Evolutionary conservation across 2,329 filamentous ascomycete species (phyloP).

Genomic region (Penicillium frequentans): DNA sequence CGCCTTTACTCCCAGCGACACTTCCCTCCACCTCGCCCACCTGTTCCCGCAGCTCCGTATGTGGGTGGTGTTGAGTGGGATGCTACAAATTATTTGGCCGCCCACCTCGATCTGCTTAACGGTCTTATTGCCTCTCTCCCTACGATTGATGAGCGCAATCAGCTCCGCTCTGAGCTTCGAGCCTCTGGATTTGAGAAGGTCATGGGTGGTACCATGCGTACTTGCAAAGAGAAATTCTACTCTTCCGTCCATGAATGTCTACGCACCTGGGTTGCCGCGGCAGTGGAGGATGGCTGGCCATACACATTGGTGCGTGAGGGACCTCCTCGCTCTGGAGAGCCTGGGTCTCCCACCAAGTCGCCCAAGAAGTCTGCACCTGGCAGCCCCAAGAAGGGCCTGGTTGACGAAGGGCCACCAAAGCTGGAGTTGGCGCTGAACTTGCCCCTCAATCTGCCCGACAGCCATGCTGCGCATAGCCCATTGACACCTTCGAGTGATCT

Average conservation of each 20-base stretch:
- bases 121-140: conserved; percentile 82
- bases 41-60: conserved; percentile 91
- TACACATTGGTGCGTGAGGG: conserved; percentile 70
- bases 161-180: conserved; percentile 72
- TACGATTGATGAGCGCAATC: conserved; percentile 68
- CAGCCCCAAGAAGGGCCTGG: conserved; percentile 46
- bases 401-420: conserved; percentile 57
- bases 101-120: conserved; percentile 89
- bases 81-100: conserved; percentile 92
- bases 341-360: conserved; percentile 46
- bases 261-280: conserved; percentile 86
- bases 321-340: conserved; percentile 39
- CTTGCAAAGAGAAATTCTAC: conserved; percentile 98
- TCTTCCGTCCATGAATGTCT: conserved; percentile 85
- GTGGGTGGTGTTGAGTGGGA: conserved; percentile 99
- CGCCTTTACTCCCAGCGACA: conserved; percentile 54
- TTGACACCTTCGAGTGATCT: conserved; percentile 30
- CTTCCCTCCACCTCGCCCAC: conserved; percentile 83
- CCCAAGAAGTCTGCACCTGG: conserved; percentile 44
- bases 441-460: conserved; percentile 32
- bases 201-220: conserved; percentile 78
- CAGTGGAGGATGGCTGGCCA: conserved; percentile 84
- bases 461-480: conserved; percentile 16
- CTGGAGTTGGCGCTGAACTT: conserved; percentile 48
- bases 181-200: conserved; percentile 89